These are phyloP conservation scores for Sarocladium brachiariae DNA, from an alignment of 2,329 filamentous ascomycete species.

Conservation along the genomic window DNA sequence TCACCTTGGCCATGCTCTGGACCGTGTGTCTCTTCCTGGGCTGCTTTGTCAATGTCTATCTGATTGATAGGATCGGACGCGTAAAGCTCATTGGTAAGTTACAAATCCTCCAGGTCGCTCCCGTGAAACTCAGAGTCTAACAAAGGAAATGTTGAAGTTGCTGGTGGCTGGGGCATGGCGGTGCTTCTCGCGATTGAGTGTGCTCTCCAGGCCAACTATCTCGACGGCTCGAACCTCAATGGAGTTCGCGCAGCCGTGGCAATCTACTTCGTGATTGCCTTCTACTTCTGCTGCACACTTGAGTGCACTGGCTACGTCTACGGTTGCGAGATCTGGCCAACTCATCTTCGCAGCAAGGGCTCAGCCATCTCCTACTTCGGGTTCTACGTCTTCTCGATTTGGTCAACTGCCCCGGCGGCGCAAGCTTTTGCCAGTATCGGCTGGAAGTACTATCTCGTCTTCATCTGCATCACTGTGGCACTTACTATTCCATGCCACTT, in stretches of 20 bases:
- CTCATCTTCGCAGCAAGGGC: slow-evolving; percentile 14
- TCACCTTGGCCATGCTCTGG: slow-evolving; percentile 14
- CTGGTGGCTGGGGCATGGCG: slow-evolving; percentile 12
- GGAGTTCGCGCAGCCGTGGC: slow-evolving; percentile 14
- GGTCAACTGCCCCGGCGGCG: slow-evolving; percentile 14
- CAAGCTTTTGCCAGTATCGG: slow-evolving; percentile 16
- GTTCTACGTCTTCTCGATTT: slow-evolving; percentile 14
- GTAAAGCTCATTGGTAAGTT: slow-evolving; percentile 14
- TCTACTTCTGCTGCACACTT: slow-evolving; percentile 11
- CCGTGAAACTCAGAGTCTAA: too few relatives aligned
- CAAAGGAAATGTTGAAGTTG: slow-evolving; percentile 10
- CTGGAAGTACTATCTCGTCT: slow-evolving; percentile 19
- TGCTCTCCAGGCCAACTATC: slow-evolving; percentile 13
- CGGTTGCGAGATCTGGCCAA: slow-evolving; percentile 17
- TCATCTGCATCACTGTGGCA: slow-evolving; percentile 15
- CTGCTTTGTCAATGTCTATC: slow-evolving; percentile 13
- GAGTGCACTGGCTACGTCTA: slow-evolving; percentile 14
- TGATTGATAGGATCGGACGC: slow-evolving; percentile 13
- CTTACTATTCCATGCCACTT: slow-evolving; percentile 20
- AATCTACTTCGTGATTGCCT: slow-evolving; percentile 14
- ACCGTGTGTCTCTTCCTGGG: slow-evolving; percentile 14
- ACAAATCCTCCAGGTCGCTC: too few relatives aligned
- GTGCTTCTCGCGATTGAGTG: slow-evolving; percentile 13
- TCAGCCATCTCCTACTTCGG: slow-evolving; percentile 12
- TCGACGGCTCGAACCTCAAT: slow-evolving; percentile 10